Evolutionary conservation across 2,329 filamentous ascomycete genomes (phyloP), one percentile per base, ranked within the genome.

Genomic region (Botrytis sinoallii): DNA sequence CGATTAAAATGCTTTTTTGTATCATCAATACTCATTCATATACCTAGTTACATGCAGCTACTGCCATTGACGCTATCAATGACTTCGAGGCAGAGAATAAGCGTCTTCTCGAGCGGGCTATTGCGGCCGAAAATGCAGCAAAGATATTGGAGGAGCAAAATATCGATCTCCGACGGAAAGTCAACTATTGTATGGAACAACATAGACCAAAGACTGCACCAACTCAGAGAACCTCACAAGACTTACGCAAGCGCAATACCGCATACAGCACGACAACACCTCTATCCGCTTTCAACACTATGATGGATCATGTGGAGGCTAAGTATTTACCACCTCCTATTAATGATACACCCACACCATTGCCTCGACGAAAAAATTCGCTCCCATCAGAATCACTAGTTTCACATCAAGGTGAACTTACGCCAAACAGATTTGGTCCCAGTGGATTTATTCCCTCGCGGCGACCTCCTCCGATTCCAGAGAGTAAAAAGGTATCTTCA

Each of bases 81-180:
- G 72, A 66, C 40, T 42, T 75, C 32, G 72, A 75, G 44, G 68
- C 67, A 16, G 72, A 71, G 48, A 74, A 71, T 25, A 55, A 67
- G 29, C 66, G 65, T 20, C 72, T 75, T 40, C 64, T 75, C 18
- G 68, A 68, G 35, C 72, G 74, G 35, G 72, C 68, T n/a, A 25
- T 73, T 29, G 75, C 74, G n/a, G 79, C 79, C 3, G 79, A 81
- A 76, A 72, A 76, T 72, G 70, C 74, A 22, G 77, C 79, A 12
- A 77, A 77, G 60, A 29, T 65, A n/a, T 72, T 80, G 4, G 71
- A 69, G 55, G 74, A 77, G 44, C 74, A 77, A 38, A 79, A 80
- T 32, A 73, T 71, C 0, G 48, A 75, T 44, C 78, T 79, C n/a
- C 74, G 76, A 70, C 61, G 71, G 25, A 74, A 72, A 72, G 71